These are phyloP conservation scores for Tolypocladium ovalisporum DNA, from an alignment of 2,329 filamentous ascomycete species.

Conservation along the genomic window DNA sequence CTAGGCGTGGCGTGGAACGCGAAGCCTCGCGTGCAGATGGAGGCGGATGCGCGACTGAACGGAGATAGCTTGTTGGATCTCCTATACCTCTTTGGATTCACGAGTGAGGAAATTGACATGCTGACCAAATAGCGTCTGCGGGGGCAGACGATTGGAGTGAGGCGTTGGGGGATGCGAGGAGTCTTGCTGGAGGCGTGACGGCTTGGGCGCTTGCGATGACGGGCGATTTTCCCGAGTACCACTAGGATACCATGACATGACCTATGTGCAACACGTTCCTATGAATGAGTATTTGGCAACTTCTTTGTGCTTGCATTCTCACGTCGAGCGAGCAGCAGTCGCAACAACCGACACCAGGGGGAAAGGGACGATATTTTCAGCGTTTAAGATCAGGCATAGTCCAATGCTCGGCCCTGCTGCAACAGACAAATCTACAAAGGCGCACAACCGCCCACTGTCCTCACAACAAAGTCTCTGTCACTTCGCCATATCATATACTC, in stretches of 20 bases:
- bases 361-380: slow-evolving; percentile 3
- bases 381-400: slow-evolving; percentile 13
- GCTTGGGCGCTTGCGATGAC: not conserved
- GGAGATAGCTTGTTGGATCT: slow-evolving; percentile 59
- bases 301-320: not conserved
- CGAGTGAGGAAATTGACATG: slow-evolving; percentile 42
- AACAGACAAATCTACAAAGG: not conserved
- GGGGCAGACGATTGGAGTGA: not conserved
- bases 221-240: not conserved
- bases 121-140: slow-evolving; percentile 6
- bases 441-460: not conserved
- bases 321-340: not conserved
- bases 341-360: not conserved
- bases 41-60: slow-evolving; percentile 64
- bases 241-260: not conserved
- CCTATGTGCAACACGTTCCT: not conserved
- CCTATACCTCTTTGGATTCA: slow-evolving; percentile 64
- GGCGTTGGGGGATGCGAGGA: not conserved
- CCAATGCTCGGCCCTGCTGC: slow-evolving; percentile 8
- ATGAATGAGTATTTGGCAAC: no score
- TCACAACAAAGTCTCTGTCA: not conserved
- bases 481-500: not conserved
- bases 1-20: slow-evolving; percentile 77
- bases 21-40: slow-evolving; percentile 71
- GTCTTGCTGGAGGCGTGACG: not conserved